Base-by-base conservation (phyloP, 306 rosid species). In the Malus sylvestris region DNA sequence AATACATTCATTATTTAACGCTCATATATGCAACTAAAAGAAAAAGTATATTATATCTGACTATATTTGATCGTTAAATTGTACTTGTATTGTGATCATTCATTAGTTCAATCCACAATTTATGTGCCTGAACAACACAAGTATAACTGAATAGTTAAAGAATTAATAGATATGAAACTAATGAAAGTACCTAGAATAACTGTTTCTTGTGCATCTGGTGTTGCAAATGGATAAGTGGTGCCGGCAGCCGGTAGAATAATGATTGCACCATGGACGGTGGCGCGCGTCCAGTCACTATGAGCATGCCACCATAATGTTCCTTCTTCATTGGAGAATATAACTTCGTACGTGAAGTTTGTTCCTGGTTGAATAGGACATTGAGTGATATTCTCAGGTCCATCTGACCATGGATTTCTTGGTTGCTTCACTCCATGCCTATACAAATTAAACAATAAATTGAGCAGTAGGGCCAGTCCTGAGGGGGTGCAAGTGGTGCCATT, bases 231-330 rank as follows among this genome's bases (percentile, higher is more conserved):
- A 45, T 80, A 80, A 4, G 38, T 68, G 0, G 68, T 51, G 35
- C 71, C 71, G 8, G 12, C n/a, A 0, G 68, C 32, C 2, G 80
- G 83, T 19, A 55, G 63, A 46, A 80, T 58, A 12, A 68, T 15
- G 2, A 80, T 46, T 42, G 79, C 66, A 0, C 84, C 84, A 18
- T 74, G 57, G 20, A 80, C 77, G 6, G 84, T 69, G 35, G 84
- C 84, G 2, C 80, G 70, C 4, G 67, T 22, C 84, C 84, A 80
- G 8, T 75, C 76, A 29, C 84, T 80, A 3, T 75, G 80, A 27
- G 84, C 72, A 42, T 80, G 80, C 80, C 80, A 80, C 83, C 83
- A 80, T 2, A 80, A 13, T 3, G 83, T 80, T 32, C 83, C 83
- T 60, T 74, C 76, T 51, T 80, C 80, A 2, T 3, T 25, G 4